Evolutionary conservation across 164 flowering plant species (phyloP).

Genomic region (Nelumbo lutea): DNA sequence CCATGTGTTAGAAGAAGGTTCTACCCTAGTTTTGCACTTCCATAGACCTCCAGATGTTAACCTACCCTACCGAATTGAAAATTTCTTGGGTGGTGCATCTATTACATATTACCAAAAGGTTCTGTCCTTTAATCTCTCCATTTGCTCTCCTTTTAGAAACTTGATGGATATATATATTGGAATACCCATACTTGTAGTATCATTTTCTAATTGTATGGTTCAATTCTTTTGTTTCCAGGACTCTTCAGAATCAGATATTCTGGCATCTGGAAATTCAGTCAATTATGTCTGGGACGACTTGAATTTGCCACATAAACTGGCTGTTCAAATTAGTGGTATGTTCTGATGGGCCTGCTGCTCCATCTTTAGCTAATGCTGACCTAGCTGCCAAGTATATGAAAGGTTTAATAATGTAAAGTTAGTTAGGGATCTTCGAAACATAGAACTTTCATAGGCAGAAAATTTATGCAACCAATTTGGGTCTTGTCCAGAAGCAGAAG

Average conservation of each 20-base stretch:
- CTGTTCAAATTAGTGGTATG: constrained; percentile 65
- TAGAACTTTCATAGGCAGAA: too few species aligned
- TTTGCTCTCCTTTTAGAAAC: background rate
- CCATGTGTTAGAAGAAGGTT: constrained; percentile 72
- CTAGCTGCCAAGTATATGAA: too few species aligned
- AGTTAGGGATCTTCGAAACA: too few species aligned
- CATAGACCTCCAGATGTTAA: constrained; percentile 44
- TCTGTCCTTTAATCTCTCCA: constrained; percentile 11
- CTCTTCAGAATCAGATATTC: constrained; percentile 53
- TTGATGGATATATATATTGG: constrained; percentile 3
- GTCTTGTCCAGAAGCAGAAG: too few species aligned
- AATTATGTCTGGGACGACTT: constrained; percentile 88
- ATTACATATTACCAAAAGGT: constrained; percentile 91
- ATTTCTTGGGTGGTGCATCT: constrained; percentile 48
- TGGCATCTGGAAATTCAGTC: constrained; percentile 46
- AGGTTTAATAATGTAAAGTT: too few species aligned
- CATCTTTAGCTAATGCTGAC: too few species aligned
- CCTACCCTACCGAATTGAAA: constrained; percentile 86
- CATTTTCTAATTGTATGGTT: constrained; percentile 1
- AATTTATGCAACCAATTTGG: too few species aligned
- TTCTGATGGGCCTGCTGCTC: background rate
- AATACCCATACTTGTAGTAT: background rate
- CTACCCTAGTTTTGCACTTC: constrained; percentile 65
- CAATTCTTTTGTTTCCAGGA: constrained; percentile 41
- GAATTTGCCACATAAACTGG: constrained; percentile 77